phyloP scores from a whole-genome alignment of 192 early-diverging fungal genomes.

The Backusella macrospora region DNA sequence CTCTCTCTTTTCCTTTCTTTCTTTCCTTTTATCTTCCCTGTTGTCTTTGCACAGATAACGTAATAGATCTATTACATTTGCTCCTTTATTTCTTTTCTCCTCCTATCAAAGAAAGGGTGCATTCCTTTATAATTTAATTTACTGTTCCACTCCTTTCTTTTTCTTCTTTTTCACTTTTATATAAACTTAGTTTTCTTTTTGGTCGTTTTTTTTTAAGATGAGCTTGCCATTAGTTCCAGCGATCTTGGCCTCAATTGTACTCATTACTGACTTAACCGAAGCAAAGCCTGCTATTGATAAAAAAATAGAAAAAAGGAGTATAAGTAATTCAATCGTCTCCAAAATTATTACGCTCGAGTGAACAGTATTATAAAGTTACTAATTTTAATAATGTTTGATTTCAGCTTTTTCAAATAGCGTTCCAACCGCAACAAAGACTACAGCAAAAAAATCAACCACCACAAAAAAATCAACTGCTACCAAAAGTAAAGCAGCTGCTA shows the following conservation, averaged over 20 bases:
- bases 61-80: background rate
- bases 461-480: background rate
- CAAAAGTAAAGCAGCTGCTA: background rate
- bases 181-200: background rate
- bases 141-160: background rate
- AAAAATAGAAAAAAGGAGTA: background rate
- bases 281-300: background rate
- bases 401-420: background rate
- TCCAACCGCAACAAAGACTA: background rate
- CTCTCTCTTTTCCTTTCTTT: background rate
- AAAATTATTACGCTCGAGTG: background rate
- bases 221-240: constrained; percentile 11
- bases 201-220: constrained; percentile 3
- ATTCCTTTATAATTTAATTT: constrained; percentile 8
- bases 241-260: background rate
- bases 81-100: background rate
- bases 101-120: background rate
- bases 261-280: background rate
- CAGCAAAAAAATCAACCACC: background rate
- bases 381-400: background rate
- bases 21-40: background rate
- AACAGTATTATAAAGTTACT: background rate
- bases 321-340: background rate
- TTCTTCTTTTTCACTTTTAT: constrained; percentile 15
- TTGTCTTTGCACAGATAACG: background rate